Evolutionary conservation across 2,329 filamentous ascomycete species (phyloP).

Genomic region (Microcyclospora tardicrescens): DNA sequence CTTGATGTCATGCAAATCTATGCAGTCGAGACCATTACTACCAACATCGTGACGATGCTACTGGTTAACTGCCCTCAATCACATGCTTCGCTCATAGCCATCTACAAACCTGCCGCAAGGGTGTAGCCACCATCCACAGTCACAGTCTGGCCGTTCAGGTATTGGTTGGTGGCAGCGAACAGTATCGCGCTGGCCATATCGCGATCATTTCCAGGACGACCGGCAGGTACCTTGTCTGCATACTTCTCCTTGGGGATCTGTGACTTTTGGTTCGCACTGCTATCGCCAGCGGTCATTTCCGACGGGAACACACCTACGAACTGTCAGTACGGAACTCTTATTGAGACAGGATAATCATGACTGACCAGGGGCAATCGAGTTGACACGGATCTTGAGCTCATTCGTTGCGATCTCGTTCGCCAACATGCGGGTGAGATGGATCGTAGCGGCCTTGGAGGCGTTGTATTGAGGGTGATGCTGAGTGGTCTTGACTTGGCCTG

Average conservation of each 20-base stretch:
- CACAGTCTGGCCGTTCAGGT: constrained; percentile 37
- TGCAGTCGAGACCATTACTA: no score
- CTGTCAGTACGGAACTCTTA: background rate
- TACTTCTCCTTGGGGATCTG: constrained; percentile 41
- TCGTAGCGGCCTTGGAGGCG: constrained; percentile 33
- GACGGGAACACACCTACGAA: constrained; percentile 37
- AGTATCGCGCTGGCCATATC: constrained; percentile 47
- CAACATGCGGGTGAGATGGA: constrained; percentile 44
- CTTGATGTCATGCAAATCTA: no score
- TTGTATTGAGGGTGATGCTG: constrained; percentile 39
- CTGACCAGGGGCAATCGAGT: constrained; percentile 41
- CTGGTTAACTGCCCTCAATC: no score
- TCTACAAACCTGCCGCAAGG: constrained; percentile 12
- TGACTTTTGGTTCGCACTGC: constrained; percentile 41
- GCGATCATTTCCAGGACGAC: constrained; percentile 42
- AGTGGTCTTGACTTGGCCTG: constrained; percentile 32
- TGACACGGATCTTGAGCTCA: constrained; percentile 42
- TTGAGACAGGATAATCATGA: background rate
- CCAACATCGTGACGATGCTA: no score
- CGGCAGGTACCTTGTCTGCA: constrained; percentile 35
- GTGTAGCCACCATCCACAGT: constrained; percentile 44
- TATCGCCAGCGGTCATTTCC: constrained; percentile 44
- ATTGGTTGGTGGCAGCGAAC: constrained; percentile 39
- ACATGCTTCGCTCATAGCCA: no score
- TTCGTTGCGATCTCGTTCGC: constrained; percentile 40